Conservation (phyloP, 2,329 filamentous ascomycete genomes). For the Botrytis elliptica region DNA sequence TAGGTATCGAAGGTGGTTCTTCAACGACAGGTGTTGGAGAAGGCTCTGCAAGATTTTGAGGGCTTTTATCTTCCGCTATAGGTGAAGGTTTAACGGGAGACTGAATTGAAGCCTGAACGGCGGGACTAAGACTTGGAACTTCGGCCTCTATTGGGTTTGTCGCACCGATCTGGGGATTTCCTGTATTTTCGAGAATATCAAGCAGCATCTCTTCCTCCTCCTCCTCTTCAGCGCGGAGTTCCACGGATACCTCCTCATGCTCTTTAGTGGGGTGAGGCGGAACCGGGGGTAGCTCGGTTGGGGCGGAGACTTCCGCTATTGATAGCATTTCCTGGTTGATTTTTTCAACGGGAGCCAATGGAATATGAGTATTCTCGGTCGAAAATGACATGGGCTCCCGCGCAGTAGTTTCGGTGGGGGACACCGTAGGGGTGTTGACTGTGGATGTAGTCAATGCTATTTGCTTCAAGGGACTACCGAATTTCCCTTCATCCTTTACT, state of each 20-base stretch:
- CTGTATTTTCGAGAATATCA: constrained; percentile 30
- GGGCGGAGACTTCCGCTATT: constrained; percentile 23
- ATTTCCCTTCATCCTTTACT: constrained; percentile 27
- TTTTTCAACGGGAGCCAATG: constrained; percentile 4
- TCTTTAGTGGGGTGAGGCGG: constrained; percentile 28
- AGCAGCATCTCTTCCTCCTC: constrained; percentile 35
- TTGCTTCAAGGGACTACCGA: constrained; percentile 37
- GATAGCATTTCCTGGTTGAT: constrained; percentile 30
- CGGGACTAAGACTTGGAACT: background rate
- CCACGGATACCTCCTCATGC: constrained; percentile 23
- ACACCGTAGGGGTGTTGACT: constrained; percentile 32
- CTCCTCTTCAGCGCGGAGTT: constrained; percentile 30
- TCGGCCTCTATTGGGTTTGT: background rate
- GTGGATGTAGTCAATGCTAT: constrained; percentile 34
- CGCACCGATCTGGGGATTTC: constrained; percentile 24
- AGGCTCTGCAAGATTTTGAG: background rate
- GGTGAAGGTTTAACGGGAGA: background rate
- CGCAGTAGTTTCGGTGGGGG: constrained; percentile 21
- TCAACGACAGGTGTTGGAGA: background rate
- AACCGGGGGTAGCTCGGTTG: constrained; percentile 25
- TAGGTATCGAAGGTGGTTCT: background rate
- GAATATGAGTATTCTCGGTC: background rate
- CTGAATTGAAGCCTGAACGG: background rate
- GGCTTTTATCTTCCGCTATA: background rate
- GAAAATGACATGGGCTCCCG: background rate